Base-by-base conservation (phyloP, 106 monocot species). In the Ottelia alismoides region DNA sequence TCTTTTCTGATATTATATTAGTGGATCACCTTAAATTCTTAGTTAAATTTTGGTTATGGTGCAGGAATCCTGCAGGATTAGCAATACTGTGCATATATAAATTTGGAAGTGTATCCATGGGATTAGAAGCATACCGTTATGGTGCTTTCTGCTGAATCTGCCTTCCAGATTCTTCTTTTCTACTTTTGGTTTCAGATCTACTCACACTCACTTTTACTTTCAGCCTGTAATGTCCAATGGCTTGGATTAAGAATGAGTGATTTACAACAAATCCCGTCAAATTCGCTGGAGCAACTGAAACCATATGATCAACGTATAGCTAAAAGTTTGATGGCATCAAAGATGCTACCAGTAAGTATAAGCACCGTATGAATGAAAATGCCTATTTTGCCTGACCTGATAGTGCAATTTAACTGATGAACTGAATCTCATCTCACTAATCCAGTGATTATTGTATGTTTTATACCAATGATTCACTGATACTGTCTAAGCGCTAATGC, bases 141-240 rank as follows among this genome's bases (percentile, higher is more conserved):
- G 96, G 96, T 89, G 40, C 6, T 16, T 7, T 43, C 16, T 43
- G 16, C 16, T 43, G 6, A 43, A 43, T 16, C 40, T 43, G 40
- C 40, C 16, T 43, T 43, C 10, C 40, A 7, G 6, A 7, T 16
- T 43, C 16, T 6, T 43, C 6, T 6, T 16, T 43, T 7, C 40
- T 43, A 43, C 6, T 7, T 6, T 43, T 16, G 6, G 40, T 62
- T 17, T 43, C 10, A n/a, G n/a, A n/a, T n/a, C n/a, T n/a, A n/a
- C n/a, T n/a, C n/a, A n/a, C n/a, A n/a, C n/a, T n/a, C n/a, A n/a
- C 21, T 62, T 28, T 12, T 12, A 68, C 16, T 76, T 70, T 29
- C 65, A 96, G 96, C 89, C 44, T 96, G 96, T 71, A 85, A 96
- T 70, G 74, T 96, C 20, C 88, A 85, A 71, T 96, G 96, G 96